Evolutionary conservation across 805 yeast species (phyloP), one percentile per base, ranked within the genome.

Genomic region (Candida andamanensis): DNA sequence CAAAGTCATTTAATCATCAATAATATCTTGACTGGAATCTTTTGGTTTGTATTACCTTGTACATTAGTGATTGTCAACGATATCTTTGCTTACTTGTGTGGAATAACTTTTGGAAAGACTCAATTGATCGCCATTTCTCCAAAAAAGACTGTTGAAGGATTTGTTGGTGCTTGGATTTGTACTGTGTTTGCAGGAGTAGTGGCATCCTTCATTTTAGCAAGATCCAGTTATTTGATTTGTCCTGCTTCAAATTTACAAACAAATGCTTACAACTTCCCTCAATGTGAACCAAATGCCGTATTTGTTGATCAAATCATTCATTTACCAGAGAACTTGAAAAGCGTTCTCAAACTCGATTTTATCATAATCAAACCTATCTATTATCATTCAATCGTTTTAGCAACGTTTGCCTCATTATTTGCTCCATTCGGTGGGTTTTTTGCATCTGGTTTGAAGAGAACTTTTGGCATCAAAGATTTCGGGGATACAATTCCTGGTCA

Each of bases 381-480:
- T 58, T 74, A 89, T 67, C 98, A 92, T 56, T 80, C 94, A 1
- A 72, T 86, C 36, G 72, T 80, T 26, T 64, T 90, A 39, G 94
- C 97, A 11, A 82, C 95, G 3, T 92, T 92, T 69, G 97, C 98
- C 2, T 90, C 97, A 0, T 71, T 92, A 44, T 81, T 92, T 56
- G 98, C 98, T 3, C 98, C 98, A 38, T 92, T 92, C 54, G 98
- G 98, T 33, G 98, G 98, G 2, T 92, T 92, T 58, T 92, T 92
- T 50, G 97, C 97, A 5, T 81, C 94, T 33, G 98, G 97, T n/a
- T 70, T 92, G 47, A 92, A 92, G 67, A 78, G 98, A 60, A 86
- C 97, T 10, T 89, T 92, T 63, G 85, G 90, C 51, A 87, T 89
- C 34, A 92, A 92, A 62, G 98, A 92, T 60, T 92, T 92, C 52